Conservation (phyloP, 83 land plant genomes). For the Picea abies region DNA sequence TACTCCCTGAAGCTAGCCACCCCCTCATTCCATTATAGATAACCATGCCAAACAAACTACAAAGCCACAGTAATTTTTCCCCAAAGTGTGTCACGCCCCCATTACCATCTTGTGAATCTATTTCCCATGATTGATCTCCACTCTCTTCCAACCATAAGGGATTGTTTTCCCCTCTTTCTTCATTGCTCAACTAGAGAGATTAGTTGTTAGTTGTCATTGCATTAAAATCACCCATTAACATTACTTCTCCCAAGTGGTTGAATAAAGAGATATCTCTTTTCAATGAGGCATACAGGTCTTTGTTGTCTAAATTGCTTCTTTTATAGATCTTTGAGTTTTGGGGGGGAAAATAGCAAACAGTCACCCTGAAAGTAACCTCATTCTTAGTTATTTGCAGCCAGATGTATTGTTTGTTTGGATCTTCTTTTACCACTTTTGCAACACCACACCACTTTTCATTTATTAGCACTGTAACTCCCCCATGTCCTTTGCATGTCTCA, state of each 20-base stretch:
- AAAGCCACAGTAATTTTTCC: neutral
- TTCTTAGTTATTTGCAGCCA: neutral
- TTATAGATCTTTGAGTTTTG: neutral
- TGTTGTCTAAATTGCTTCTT: neutral
- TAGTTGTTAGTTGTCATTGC: neutral
- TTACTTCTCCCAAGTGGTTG: neutral
- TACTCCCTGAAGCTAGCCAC: neutral
- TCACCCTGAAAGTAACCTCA: neutral
- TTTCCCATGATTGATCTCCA: neutral
- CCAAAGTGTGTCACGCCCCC: neutral
- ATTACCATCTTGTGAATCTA: neutral
- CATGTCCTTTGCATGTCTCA: neutral
- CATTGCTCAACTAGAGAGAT: neutral
- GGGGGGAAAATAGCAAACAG: neutral
- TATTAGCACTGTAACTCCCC: neutral
- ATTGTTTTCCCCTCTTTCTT: neutral
- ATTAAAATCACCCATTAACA: neutral
- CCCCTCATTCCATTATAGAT: neutral
- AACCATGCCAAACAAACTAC: neutral
- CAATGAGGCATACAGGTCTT: neutral
- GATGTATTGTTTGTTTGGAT: neutral
- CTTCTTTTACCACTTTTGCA: neutral
- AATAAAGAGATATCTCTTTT: neutral
- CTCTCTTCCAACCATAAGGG: too few relatives aligned
- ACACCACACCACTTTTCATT: neutral